Base-by-base conservation (phyloP, 1,284 basidiomycete genomes). In the Heterobasidion irregulare region DNA sequence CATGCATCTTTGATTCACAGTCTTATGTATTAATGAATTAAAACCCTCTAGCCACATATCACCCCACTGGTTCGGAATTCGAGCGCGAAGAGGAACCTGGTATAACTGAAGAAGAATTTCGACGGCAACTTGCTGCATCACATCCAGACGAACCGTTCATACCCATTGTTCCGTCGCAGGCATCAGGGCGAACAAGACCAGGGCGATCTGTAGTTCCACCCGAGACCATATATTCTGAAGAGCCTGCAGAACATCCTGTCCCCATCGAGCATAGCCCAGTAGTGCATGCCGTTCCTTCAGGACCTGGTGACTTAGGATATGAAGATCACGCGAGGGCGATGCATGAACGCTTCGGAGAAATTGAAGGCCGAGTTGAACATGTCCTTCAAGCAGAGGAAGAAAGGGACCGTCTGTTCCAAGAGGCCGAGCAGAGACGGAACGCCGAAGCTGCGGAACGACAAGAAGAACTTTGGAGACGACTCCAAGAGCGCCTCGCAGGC, bases 351-450 rank as follows among this genome's bases (percentile, higher is more conserved):
- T 70, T 88, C 32, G 74, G 75, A 8, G 80, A 81, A 4, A 72
- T 79, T 33, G 81, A 83, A 51, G 66, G 70, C 16, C 75, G 38
- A 74, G 35, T 60, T 87, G 12, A 72, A 0, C 68, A 77, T 35
- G 69, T 77, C 8, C 70, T 74, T 8, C 70, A 74, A 10, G 72
- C 74, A 1, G 88, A 90, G 65, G 80, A 83, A 9, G 81, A 80
- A 53, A 73, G 87, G 15, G 75, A 86, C 18, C 76, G 71, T 6
- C 65, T 83, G 2, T 89, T 89, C 66, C 61, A 74, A 38, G 79
- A 84, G 2, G 73, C 73, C 50, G 83, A 89, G 62, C 73, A 70
- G 1, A 72, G 77, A 41, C 74, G 87, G 45, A 78, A 80, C 13
- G 70, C 73, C 46, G 80, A 83, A 59, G 72, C 79, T 13, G 68